Evolutionary conservation across 495 filamentous ascomycete genomes (phyloP).

Genomic region (Aspergillus leporis): DNA sequence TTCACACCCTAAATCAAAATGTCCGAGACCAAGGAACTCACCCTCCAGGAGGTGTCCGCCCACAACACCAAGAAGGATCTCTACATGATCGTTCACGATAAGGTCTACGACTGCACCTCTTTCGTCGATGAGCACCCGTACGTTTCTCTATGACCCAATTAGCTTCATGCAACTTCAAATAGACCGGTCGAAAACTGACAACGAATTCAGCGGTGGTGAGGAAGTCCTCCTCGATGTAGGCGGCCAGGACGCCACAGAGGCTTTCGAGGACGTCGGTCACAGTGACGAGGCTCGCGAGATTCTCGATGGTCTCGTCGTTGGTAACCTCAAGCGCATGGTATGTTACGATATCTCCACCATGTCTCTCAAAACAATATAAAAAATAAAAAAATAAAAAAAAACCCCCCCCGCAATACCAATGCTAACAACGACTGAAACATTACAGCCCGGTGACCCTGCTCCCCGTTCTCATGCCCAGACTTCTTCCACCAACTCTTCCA

Average conservation of each 20-base stretch:
- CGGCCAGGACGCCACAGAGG: slow-evolving; percentile 95
- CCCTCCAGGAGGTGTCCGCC: slow-evolving; percentile 78
- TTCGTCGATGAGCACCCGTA: slow-evolving; percentile 99
- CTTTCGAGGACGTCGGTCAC: slow-evolving; percentile 99
- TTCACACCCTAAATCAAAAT: slow-evolving; percentile 46
- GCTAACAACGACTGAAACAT: slow-evolving; percentile 11
- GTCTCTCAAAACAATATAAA: slow-evolving; percentile 2
- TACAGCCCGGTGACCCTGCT: slow-evolving; percentile 80
- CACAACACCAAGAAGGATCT: slow-evolving; percentile 97
- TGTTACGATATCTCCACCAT: slow-evolving; percentile 21
- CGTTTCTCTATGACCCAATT: slow-evolving; percentile 43
- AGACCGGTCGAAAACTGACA: slow-evolving; percentile 5
- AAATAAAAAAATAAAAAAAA: slow-evolving; percentile 8
- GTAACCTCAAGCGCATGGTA: slow-evolving; percentile 84
- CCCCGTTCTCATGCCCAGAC: slow-evolving; percentile 61
- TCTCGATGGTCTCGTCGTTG: slow-evolving; percentile 76
- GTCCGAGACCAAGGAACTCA: slow-evolving; percentile 69
- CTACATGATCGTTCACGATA: slow-evolving; percentile 89
- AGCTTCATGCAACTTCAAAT: not conserved
- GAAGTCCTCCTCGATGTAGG: slow-evolving; percentile 96
- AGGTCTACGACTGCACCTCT: slow-evolving; percentile 84
- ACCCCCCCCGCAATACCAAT: not conserved
- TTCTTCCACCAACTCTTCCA: slow-evolving; percentile 48
- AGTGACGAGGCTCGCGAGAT: slow-evolving; percentile 98
- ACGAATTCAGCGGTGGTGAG: slow-evolving; percentile 80